Percentiles rank a stretch among this genome's conserved stretches.
phyloP scores from a whole-genome alignment of 169 alveolate species.

The Plasmodium coatneyi region DNA sequence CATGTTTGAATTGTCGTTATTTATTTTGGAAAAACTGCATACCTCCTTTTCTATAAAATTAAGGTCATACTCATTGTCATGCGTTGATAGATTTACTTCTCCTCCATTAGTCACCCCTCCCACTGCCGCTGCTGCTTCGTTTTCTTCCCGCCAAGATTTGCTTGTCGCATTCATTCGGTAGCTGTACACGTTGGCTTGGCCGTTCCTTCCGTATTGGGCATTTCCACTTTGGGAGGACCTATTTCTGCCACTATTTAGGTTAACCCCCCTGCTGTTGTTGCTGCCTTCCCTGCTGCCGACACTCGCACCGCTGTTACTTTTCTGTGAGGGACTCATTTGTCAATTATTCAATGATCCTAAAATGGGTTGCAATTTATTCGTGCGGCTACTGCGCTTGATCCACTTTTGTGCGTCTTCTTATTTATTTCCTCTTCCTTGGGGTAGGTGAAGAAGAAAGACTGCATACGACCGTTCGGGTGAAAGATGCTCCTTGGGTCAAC shows the following conservation, averaged over 20 bases:
- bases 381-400: too few relatives aligned
- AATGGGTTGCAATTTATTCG: neutral
- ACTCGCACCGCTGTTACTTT: neutral
- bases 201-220: neutral
- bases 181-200: neutral
- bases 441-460: neutral
- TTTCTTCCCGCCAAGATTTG: neutral
- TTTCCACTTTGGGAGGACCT: neutral
- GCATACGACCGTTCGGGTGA: neutral
- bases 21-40: neutral
- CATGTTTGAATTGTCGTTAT: neutral
- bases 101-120: too few relatives aligned
- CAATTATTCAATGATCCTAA: neutral
- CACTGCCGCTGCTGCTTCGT: neutral
- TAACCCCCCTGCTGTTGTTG: neutral
- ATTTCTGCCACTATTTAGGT: neutral
- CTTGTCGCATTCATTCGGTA: conserved; percentile 1
- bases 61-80: neutral
- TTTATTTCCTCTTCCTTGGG: neutral
- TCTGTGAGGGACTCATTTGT: neutral
- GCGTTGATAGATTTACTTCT: neutral
- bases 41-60: neutral
- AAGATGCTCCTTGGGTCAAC: neutral
- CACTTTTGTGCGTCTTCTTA: neutral
- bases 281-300: neutral